A percentile compares a stretch with the other conserved stretches of the same genome.
Evolutionary conservation across 805 yeast species (phyloP).

Genomic region (Priceomyces haplophilus): DNA sequence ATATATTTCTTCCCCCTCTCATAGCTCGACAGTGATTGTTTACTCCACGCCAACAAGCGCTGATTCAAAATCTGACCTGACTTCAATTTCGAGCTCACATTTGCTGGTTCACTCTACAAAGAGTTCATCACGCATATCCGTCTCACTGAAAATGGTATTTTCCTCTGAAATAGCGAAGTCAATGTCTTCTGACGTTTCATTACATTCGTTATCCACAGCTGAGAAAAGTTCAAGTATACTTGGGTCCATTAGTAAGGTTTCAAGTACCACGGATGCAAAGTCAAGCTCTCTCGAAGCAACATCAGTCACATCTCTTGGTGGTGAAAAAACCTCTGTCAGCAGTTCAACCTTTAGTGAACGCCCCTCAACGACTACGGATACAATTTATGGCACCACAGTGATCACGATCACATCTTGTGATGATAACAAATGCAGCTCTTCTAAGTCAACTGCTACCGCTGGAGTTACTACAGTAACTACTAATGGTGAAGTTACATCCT

Average conservation of each 20-base stretch:
- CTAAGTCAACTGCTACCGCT: conserved; percentile 15
- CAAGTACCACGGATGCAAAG: background rate
- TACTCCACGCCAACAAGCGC: too few relatives aligned
- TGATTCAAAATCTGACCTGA: too few relatives aligned
- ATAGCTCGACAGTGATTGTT: too few relatives aligned
- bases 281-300: conserved; percentile 1
- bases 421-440: conserved; percentile 16
- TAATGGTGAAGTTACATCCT: conserved; percentile 23
- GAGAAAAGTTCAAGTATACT: background rate
- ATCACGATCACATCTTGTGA: conserved; percentile 20
- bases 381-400: conserved; percentile 4
- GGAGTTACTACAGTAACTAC: conserved; percentile 11
- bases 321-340: background rate
- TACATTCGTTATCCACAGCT: too few relatives aligned
- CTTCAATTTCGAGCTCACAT: too few relatives aligned
- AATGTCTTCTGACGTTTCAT: too few relatives aligned
- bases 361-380: background rate
- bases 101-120: too few relatives aligned
- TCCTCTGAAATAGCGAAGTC: too few relatives aligned
- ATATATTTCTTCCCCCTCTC: too few relatives aligned
- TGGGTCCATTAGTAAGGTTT: background rate
- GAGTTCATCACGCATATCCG: too few relatives aligned
- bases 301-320: background rate
- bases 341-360: background rate
- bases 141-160: too few relatives aligned